These are phyloP conservation scores for Trametes gibbosa DNA, from an alignment of 768 basidiomycete species.

Conservation along the genomic window DNA sequence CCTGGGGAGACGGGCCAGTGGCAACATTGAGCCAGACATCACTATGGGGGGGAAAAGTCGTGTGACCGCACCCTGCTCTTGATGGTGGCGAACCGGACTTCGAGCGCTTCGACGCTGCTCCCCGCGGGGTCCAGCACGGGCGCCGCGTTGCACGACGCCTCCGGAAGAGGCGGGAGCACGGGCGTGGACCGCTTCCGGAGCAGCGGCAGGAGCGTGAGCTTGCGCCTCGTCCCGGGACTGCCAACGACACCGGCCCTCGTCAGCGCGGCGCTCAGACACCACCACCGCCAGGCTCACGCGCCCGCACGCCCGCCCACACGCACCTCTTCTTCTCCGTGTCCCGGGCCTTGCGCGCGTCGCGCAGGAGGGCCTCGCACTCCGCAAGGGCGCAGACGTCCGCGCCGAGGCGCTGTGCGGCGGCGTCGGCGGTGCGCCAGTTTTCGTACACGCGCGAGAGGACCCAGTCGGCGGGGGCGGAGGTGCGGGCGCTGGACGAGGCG, in stretches of 20 bases:
- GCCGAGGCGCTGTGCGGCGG: slow-evolving; percentile 17
- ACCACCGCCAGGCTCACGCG: no score
- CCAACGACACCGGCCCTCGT: no score
- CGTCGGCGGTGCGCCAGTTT: slow-evolving; percentile 23
- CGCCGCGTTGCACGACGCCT: not conserved
- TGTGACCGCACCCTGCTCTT: slow-evolving; percentile 14
- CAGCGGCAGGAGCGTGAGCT: not conserved
- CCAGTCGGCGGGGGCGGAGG: slow-evolving; percentile 8
- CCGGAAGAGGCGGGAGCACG: not conserved
- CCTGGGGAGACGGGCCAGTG: slow-evolving; percentile 5
- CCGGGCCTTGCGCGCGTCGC: not conserved
- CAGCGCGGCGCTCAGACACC: no score
- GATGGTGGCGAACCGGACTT: slow-evolving; percentile 3
- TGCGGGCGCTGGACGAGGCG: not conserved
- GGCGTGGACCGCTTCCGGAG: slow-evolving; percentile 1
- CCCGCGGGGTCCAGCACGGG: not conserved
- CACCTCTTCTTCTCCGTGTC: slow-evolving; percentile 3
- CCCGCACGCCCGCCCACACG: not conserved
- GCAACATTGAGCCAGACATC: no score
- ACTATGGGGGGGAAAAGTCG: no score
- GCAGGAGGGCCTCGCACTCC: slow-evolving; percentile 14
- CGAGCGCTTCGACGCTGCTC: slow-evolving; percentile 7
- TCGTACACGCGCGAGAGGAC: slow-evolving; percentile 15
- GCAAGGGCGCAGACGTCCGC: slow-evolving; percentile 6
- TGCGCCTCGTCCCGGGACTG: slow-evolving; percentile 11